Evolutionary conservation across 2,329 filamentous ascomycete genomes (phyloP), one percentile per base, ranked within the genome.

Genomic region (Nemania bipapillata): DNA sequence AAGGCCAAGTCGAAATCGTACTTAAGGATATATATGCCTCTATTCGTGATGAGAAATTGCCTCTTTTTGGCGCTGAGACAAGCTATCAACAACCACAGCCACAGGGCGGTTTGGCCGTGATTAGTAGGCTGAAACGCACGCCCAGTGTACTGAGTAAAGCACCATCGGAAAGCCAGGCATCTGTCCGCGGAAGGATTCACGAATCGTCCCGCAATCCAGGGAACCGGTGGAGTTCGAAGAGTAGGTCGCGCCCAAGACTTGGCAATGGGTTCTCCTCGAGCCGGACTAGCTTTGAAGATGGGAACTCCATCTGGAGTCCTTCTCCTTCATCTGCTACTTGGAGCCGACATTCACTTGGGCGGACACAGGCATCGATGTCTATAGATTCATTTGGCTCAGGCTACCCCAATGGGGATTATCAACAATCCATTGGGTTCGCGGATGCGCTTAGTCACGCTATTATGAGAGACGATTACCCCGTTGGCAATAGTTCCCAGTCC

Each of bases 381-480:
- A 92, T 97, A 75, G 93, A 97, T 78, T 97, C 94, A 0, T 90
- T 98, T 74, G 91, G 90, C 22, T 94, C 92, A 1, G 87, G 89
- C 37, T 91, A 91, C 79, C 90, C 89, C 4, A 87, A 90, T 54
- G 90, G 89, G 49, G 94, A 97, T 75, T 97, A 95, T 79, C 94
- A 97, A 80, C 94, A 97, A 80, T 96, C 94, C 0, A 97, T 99
- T 77, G 96, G 96, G 0, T 99, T 99, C 77, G 96, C 96, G 63
- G 98, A 97, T 79, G 96, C 96, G 3, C 86, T 99, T 11, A 97
- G 94, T 75, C 95, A 98, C 79, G 95, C 95, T 40, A 99, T 98
- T 72, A 97, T 97, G 73, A 92, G 96, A 4, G 95, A 97, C 75
- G 93, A 96, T 75, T 86, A 87, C 53, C 86, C 87, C 17, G 86